Base-by-base conservation (phyloP, 1,284 basidiomycete genomes). In the Erythrobasidium hasegawianum region DNA sequence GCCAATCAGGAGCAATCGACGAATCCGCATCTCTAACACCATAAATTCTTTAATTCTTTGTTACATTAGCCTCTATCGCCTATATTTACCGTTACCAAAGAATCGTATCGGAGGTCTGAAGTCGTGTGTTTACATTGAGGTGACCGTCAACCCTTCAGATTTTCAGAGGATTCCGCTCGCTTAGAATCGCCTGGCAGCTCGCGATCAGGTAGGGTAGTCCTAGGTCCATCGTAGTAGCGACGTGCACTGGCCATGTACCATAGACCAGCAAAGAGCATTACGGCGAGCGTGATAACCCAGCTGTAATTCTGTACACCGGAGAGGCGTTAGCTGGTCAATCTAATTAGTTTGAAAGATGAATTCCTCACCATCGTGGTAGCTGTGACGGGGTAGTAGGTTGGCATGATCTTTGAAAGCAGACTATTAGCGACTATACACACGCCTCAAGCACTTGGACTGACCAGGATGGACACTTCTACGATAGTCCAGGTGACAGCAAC, bases 351-450 rank as follows among this genome's bases (percentile, higher is more conserved):
- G 11, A 39, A 18, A 22, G 41, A 16, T 13, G 18, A 50, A 33
- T 39, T 26, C 8, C 43, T 47, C 43, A 47, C 43, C 88, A 90
- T 89, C 71, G 86, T 88, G 33, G 65, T 27, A 27, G 78, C 74
- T 10, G 84, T 87, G 22, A 90, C 86, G 9, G 88, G 89, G n/a
- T 81, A 73, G 45, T 83, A 73, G 1, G 85, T 88, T 0, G 89
- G 89, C 52, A 90, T 78, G 22, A 86, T 65, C 62, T 85, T 77
- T 88, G 87, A 69, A 89, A 82, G 33, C 88, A 81, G 58, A 81
- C 83, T 39, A 81, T 75, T 88, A 87, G 24, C 83, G 67, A 53
- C 85, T 86, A 87, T 86, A 88, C 26, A 9, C 5, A 0, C 16
- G 40, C 2, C 29, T 13, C 4, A 1, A 22, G 7, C 20, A 8